A percentile compares a stretch with the other conserved stretches of the same genome.
Evolutionary conservation across 176 grass and related monocot species (phyloP).

Genomic region (Bromus sterilis): DNA sequence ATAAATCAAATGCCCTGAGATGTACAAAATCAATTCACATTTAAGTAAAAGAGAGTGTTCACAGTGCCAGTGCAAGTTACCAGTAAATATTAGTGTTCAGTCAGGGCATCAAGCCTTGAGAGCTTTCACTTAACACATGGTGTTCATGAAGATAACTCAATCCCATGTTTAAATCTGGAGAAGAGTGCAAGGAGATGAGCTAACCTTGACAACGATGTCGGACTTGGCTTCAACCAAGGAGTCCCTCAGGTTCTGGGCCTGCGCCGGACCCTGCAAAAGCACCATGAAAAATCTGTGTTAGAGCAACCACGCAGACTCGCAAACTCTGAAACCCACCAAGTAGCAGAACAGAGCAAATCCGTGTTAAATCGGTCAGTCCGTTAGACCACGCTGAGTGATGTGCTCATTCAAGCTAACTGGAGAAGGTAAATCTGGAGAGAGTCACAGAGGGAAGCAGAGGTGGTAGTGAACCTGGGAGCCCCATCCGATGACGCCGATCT

Average conservation of each 20-base stretch:
- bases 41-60: not conserved
- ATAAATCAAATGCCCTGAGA: not conserved
- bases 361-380: not conserved
- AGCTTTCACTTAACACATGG: not conserved
- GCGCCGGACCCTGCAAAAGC: slow-evolving; percentile 62
- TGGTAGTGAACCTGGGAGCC: slow-evolving; percentile 59
- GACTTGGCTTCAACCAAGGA: slow-evolving; percentile 71
- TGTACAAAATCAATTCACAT: too few relatives aligned
- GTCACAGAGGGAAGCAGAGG: not conserved
- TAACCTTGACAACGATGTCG: slow-evolving; percentile 88
- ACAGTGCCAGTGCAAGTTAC: not conserved
- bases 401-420: not conserved
- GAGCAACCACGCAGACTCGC: not conserved
- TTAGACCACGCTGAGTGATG: not conserved
- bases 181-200: not conserved
- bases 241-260: slow-evolving; percentile 93
- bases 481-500: slow-evolving; percentile 90
- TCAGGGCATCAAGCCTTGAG: not conserved
- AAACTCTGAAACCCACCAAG: not conserved
- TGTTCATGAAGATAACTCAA: not conserved
- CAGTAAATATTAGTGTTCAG: not conserved
- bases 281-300: not conserved
- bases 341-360: not conserved
- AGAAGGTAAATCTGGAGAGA: not conserved
- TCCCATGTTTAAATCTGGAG: not conserved